phyloP scores from a whole-genome alignment of 2,329 filamentous ascomycete species.

The Sordariomycetes sp. region DNA sequence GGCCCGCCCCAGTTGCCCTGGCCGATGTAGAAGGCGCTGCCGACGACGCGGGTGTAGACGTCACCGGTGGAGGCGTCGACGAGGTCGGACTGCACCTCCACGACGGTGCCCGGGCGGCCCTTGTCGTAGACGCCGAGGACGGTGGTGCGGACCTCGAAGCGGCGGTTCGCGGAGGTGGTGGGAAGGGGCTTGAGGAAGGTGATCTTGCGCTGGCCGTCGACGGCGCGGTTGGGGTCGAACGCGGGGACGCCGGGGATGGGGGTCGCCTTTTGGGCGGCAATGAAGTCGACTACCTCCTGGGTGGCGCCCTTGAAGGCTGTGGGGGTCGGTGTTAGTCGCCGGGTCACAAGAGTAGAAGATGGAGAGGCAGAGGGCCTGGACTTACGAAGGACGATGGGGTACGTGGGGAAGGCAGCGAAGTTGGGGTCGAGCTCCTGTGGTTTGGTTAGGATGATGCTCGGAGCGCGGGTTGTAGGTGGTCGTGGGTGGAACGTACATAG shows the following conservation, averaged over 20 bases:
- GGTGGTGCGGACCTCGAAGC: constrained; percentile 65
- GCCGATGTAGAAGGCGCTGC: constrained; percentile 66
- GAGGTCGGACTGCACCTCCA: constrained; percentile 66
- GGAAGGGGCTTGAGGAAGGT: constrained; percentile 67
- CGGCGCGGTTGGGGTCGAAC: constrained; percentile 59
- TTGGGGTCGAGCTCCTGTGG: constrained; percentile 73
- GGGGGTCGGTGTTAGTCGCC: neutral
- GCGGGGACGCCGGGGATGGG: constrained; percentile 65
- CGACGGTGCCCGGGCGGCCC: constrained; percentile 67
- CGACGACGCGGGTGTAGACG: constrained; percentile 43
- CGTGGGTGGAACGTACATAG: constrained; percentile 46
- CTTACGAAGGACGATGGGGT: constrained; percentile 66
- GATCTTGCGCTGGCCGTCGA: constrained; percentile 76
- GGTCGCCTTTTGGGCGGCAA: constrained; percentile 50
- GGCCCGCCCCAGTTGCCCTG: constrained; percentile 79
- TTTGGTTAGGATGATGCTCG: neutral
- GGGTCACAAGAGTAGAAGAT: too few species aligned
- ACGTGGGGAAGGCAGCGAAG: constrained; percentile 82
- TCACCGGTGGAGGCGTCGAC: constrained; percentile 51
- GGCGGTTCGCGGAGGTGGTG: constrained; percentile 52
- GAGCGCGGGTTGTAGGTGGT: neutral
- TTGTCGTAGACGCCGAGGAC: constrained; percentile 85
- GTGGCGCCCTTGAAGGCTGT: constrained; percentile 62
- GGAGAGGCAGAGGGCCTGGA: constrained; percentile 5
- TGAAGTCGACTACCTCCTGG: constrained; percentile 75